Conservation (phyloP, 2,329 filamentous ascomycete genomes). For the Hirsutella minnesotensis region DNA sequence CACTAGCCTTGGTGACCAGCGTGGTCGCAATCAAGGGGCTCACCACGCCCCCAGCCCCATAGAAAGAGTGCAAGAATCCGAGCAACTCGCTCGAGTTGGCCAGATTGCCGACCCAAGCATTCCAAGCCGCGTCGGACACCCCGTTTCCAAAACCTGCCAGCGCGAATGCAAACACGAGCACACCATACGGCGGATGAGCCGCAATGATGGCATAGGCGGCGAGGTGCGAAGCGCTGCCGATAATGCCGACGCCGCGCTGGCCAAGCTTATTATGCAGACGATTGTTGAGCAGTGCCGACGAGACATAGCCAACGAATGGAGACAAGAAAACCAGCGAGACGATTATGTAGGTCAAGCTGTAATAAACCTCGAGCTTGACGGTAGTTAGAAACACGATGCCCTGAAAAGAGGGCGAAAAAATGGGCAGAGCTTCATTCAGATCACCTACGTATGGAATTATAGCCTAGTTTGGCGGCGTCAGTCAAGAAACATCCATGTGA, state of each 20-base stretch:
- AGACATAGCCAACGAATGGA: slow-evolving; percentile 50
- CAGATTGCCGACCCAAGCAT: slow-evolving; percentile 49
- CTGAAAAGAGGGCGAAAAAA: background rate
- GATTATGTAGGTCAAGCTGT: slow-evolving; percentile 41
- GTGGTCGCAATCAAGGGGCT: slow-evolving; percentile 54
- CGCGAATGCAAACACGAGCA: slow-evolving; percentile 47
- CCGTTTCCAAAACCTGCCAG: slow-evolving; percentile 58
- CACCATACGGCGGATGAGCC: slow-evolving; percentile 48
- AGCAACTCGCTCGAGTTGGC: slow-evolving; percentile 48
- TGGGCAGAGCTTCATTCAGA: too few species aligned
- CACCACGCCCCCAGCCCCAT: slow-evolving; percentile 52
- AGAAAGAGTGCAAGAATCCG: slow-evolving; percentile 53
- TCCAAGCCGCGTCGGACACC: slow-evolving; percentile 40
- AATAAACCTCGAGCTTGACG: slow-evolving; percentile 46
- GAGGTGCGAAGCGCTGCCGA: slow-evolving; percentile 48
- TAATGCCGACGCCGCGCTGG: slow-evolving; percentile 53
- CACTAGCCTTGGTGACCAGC: slow-evolving; percentile 46
- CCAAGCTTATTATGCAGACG: slow-evolving; percentile 47
- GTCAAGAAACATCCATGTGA: too few species aligned
- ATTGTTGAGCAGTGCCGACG: slow-evolving; percentile 50
- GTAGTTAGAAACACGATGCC: background rate
- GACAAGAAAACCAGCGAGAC: slow-evolving; percentile 54
- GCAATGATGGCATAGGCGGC: slow-evolving; percentile 49
- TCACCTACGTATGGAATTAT: slow-evolving; percentile 17
- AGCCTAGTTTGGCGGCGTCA: too few species aligned